These are phyloP conservation scores for Decorospora gaudefroyi DNA, from an alignment of 2,329 filamentous ascomycete genomes.

Conservation along the genomic window DNA sequence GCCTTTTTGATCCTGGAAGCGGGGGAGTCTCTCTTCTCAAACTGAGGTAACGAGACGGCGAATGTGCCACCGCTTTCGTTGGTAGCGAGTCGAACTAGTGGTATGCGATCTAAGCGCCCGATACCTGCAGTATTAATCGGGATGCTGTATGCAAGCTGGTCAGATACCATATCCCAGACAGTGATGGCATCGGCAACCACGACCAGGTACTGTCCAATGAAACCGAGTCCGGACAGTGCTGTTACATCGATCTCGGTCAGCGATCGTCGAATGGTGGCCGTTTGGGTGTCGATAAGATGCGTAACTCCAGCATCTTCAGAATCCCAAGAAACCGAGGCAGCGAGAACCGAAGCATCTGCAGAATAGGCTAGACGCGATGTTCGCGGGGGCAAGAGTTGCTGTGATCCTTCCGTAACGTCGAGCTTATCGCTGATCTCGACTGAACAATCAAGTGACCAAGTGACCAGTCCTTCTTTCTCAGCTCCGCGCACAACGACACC, in stretches of 20 bases:
- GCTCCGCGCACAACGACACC: slow-evolving; percentile 66
- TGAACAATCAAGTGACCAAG: slow-evolving; percentile 72
- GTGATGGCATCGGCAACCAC: slow-evolving; percentile 72
- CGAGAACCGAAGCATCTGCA: slow-evolving; percentile 44
- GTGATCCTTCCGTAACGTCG: slow-evolving; percentile 33
- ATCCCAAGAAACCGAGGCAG: slow-evolving; percentile 40
- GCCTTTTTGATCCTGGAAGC: slow-evolving; percentile 47
- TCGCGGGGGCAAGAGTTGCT: slow-evolving; percentile 40
- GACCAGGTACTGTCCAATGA: slow-evolving; percentile 75
- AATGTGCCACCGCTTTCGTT: slow-evolving; percentile 60
- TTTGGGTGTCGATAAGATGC: slow-evolving; percentile 75
- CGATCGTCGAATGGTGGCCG: slow-evolving; percentile 67
- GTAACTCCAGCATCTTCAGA: slow-evolving; percentile 62
- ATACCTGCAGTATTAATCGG: slow-evolving; percentile 52
- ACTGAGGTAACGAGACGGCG: slow-evolving; percentile 45
- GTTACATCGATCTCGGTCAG: slow-evolving; percentile 70
- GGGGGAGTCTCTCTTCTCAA: slow-evolving; percentile 42
- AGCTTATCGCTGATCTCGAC: slow-evolving; percentile 51
- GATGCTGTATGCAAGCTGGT: slow-evolving; percentile 71
- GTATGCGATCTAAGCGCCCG: slow-evolving; percentile 46
- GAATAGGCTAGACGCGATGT: slow-evolving; percentile 77
- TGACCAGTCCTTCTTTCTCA: slow-evolving; percentile 61
- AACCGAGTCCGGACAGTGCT: slow-evolving; percentile 67
- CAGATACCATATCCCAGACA: slow-evolving; percentile 83
- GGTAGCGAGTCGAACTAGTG: slow-evolving; percentile 67